Evolutionary conservation across 2,329 filamentous ascomycete genomes (phyloP).

Genomic region (Pestalotiopsis sp.): DNA sequence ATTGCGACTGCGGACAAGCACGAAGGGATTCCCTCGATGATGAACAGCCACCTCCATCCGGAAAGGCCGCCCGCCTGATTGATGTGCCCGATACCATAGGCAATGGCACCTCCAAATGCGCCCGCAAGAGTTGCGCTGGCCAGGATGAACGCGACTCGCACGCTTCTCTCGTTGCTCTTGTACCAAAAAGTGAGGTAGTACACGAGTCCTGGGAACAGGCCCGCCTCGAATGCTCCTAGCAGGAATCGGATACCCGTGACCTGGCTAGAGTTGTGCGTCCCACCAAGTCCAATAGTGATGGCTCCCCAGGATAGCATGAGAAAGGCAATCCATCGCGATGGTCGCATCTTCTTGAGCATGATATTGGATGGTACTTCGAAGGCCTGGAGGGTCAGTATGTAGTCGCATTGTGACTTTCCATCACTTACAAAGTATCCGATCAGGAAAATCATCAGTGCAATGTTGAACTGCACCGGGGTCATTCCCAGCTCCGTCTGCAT

Average conservation of each 20-base stretch:
- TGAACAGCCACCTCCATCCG: slow-evolving; percentile 76
- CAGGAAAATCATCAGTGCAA: slow-evolving; percentile 35
- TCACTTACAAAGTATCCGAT: slow-evolving; percentile 30
- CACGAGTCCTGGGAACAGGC: slow-evolving; percentile 68
- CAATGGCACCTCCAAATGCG: slow-evolving; percentile 76
- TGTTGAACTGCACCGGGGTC: slow-evolving; percentile 63
- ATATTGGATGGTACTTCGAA: slow-evolving; percentile 71
- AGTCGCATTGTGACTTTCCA: too few species aligned
- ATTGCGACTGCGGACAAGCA: slow-evolving; percentile 58
- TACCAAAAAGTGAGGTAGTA: slow-evolving; percentile 78
- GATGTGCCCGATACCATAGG: slow-evolving; percentile 75
- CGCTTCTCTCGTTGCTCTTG: slow-evolving; percentile 67
- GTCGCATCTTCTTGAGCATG: slow-evolving; percentile 65
- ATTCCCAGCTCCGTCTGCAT: slow-evolving; percentile 65
- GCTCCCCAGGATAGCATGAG: slow-evolving; percentile 70
- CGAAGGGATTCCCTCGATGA: slow-evolving; percentile 39
- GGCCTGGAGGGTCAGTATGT: too few species aligned
- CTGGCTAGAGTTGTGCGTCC: slow-evolving; percentile 62
- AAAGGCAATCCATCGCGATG: slow-evolving; percentile 66
- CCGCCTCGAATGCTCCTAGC: slow-evolving; percentile 71
- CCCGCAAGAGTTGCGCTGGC: slow-evolving; percentile 69
- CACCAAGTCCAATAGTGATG: slow-evolving; percentile 68
- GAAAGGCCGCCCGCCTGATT: slow-evolving; percentile 62
- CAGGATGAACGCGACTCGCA: slow-evolving; percentile 74
- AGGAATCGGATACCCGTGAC: slow-evolving; percentile 70